Evolutionary conservation across 768 basidiomycete species (phyloP), one percentile per base, ranked within the genome.

Genomic region (Boletales sp.): DNA sequence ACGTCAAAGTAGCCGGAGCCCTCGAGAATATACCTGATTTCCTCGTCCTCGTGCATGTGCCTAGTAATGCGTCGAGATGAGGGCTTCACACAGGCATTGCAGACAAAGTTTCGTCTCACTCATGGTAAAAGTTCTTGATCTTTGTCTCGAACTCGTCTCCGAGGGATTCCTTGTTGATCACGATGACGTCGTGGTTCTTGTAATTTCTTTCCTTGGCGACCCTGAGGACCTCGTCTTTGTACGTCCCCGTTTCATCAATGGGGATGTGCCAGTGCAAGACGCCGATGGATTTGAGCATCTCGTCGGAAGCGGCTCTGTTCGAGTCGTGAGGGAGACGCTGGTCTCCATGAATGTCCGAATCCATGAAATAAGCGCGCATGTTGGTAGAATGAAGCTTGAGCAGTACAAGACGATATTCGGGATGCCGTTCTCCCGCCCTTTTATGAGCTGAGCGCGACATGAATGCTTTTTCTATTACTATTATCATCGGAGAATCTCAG

Each of bases 31-130:
- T 87, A 95, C 6, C 92, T 78, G 62, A 94, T 94, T 71, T 94
- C 93, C 64, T 97, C 93, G 59, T 95, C 93, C 67, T 94, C 92
- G 60, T 95, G 92, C 74, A 94, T 79, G 62, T 94, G 92, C 63
- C 87, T 90, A 60, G 32, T 32, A 18, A 40, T n/a, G 31, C 13
- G 24, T 50, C 18, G 24, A 44, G 29, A 47, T 46, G 18, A 21
- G 24, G 6, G 1, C 24, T 27, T 10, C 13, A 18, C 8, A 24
- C 27, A 35, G 24, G 10, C 15, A 14, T 35, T 45, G 14, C 34
- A 17, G 14, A 17, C 18, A 18, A 2, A 19, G n/a, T 18, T 39
- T 4, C 4, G 17, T 19, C 82, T 53, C 63, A 89, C 87, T 92
- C 90, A 53, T 86, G 75, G 61, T 89, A 94, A 70, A 94, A 92